These are phyloP conservation scores for Dioszegia crocea DNA, from an alignment of 768 basidiomycete species.

Conservation along the genomic window DNA sequence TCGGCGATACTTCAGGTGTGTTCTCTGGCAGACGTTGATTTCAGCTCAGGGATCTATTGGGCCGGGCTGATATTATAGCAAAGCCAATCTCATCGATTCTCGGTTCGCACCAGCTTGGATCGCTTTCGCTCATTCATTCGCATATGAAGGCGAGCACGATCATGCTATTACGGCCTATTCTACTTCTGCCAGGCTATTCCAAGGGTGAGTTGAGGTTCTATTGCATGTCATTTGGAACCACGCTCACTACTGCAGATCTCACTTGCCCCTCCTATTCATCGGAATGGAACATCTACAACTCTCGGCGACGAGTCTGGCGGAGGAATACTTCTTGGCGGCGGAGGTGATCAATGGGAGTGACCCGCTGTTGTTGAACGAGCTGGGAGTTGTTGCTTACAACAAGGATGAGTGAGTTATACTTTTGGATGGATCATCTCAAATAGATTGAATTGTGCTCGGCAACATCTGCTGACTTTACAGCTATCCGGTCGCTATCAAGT, in stretches of 20 bases:
- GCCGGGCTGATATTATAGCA: slow-evolving; percentile 55
- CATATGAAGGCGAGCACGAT: slow-evolving; percentile 95
- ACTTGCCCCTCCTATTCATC: slow-evolving; percentile 88
- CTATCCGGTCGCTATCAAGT: slow-evolving; percentile 63
- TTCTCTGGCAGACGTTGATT: background rate
- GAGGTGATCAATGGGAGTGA: slow-evolving; percentile 75
- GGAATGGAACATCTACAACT: slow-evolving; percentile 97
- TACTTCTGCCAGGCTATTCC: slow-evolving; percentile 90
- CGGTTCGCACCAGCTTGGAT: slow-evolving; percentile 96
- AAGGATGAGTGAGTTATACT: slow-evolving; percentile 61
- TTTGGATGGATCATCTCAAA: too few species aligned
- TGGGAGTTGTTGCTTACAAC: slow-evolving; percentile 87
- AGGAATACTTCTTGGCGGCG: slow-evolving; percentile 82
- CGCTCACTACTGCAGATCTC: slow-evolving; percentile 65
- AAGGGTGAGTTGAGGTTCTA: slow-evolving; percentile 59
- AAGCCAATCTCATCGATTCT: slow-evolving; percentile 94
- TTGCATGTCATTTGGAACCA: slow-evolving; percentile 22
- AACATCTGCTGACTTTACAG: slow-evolving; percentile 52
- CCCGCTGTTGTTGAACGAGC: slow-evolving; percentile 83
- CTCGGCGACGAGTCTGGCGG: slow-evolving; percentile 72
- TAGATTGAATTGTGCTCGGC: too few species aligned
- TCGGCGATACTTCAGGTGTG: slow-evolving; percentile 87
- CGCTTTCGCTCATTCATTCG: slow-evolving; percentile 95
- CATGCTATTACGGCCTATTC: slow-evolving; percentile 98
- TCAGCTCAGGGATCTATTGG: background rate